Conservation (phyloP, 192 early-diverging fungal species). For the Backusella parvicylindrica region DNA sequence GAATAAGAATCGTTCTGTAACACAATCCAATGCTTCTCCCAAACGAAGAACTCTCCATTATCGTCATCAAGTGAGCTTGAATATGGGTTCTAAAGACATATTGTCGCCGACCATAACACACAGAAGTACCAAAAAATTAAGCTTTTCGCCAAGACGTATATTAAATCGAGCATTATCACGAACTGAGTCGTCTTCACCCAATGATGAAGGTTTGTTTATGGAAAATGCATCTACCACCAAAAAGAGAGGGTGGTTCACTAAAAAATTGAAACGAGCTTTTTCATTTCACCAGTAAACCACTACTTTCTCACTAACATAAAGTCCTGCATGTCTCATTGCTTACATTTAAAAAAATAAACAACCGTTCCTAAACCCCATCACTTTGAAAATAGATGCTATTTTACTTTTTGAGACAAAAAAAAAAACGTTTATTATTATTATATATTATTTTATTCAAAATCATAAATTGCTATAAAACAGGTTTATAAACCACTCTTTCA, state of each 20-base stretch:
- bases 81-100: not conserved
- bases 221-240: not conserved
- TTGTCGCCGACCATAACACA: not conserved
- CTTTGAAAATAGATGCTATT: not conserved
- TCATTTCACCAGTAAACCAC: not conserved
- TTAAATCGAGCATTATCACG: not conserved
- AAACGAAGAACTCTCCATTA: not conserved
- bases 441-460: not conserved
- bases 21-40: not conserved
- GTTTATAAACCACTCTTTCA: not conserved
- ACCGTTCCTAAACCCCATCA: not conserved
- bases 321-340: not conserved
- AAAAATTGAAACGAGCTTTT: slow-evolving; percentile 5
- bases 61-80: not conserved
- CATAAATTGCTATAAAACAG: not conserved
- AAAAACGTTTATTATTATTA: not conserved
- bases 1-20: not conserved
- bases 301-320: not conserved
- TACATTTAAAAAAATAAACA: not conserved
- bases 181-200: not conserved
- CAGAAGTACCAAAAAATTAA: not conserved
- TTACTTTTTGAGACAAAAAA: not conserved
- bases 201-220: not conserved
- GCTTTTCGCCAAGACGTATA: slow-evolving; percentile 6
- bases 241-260: not conserved